Conservation (phyloP, 306 rosid genomes). For the Glycine latifolia region DNA sequence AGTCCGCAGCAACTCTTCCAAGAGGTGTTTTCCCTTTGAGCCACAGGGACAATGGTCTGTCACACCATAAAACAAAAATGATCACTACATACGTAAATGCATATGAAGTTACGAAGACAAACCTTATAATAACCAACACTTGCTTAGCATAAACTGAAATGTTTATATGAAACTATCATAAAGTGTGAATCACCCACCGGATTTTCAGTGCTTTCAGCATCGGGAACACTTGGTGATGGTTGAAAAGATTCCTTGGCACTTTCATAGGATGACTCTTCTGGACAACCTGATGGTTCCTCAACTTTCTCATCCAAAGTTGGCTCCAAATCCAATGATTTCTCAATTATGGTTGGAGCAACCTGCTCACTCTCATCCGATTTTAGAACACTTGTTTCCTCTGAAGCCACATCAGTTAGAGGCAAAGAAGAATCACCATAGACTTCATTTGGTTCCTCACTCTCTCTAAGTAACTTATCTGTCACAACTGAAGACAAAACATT, state of each 20-base stretch:
- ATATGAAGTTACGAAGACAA: too few relatives aligned
- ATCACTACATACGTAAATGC: too few relatives aligned
- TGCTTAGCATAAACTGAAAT: background rate
- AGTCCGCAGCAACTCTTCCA: conserved; percentile 87
- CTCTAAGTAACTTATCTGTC: background rate
- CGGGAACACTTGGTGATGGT: conserved; percentile 40
- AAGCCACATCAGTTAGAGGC: conserved; percentile 40
- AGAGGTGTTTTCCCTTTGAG: conserved; percentile 52
- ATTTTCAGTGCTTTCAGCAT: conserved; percentile 49
- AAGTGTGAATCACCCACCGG: conserved; percentile 50
- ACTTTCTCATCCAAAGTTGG: conserved; percentile 40
- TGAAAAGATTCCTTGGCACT: conserved; percentile 45
- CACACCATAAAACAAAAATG: conserved; percentile 12
- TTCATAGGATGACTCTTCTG: conserved; percentile 33
- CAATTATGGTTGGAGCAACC: conserved; percentile 42
- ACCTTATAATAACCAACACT: background rate
- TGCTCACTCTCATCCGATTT: conserved; percentile 35
- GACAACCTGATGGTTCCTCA: conserved; percentile 49
- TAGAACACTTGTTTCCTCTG: conserved; percentile 39
- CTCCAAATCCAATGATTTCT: conserved; percentile 29
- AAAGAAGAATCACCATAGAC: conserved; percentile 5
- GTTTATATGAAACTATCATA: conserved; percentile 1
- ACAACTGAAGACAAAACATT: conserved; percentile 28
- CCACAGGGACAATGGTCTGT: conserved; percentile 47
- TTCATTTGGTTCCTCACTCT: background rate